Evolutionary conservation across 2,329 filamentous ascomycete genomes (phyloP).

Genomic region (Aspergillus persii): DNA sequence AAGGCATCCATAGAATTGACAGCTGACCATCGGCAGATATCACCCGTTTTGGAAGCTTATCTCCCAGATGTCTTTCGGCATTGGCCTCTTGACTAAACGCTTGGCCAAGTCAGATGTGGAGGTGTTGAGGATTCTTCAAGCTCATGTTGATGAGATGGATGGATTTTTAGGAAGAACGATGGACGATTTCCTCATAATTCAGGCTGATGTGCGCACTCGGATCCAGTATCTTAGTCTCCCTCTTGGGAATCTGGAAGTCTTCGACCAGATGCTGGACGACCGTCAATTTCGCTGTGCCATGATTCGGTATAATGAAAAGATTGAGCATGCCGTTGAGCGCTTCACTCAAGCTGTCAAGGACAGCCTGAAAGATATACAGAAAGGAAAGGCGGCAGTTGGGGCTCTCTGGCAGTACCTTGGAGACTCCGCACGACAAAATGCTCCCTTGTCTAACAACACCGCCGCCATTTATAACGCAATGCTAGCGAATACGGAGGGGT

Average conservation of each 20-base stretch:
- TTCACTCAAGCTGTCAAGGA: constrained; percentile 75
- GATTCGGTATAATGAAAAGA: constrained; percentile 81
- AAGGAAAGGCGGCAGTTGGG: constrained; percentile 72
- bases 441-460: constrained; percentile 59
- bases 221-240: constrained; percentile 78
- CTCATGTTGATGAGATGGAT: constrained; percentile 91
- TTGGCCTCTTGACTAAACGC: constrained; percentile 80
- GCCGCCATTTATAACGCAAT: constrained; percentile 81
- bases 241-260: constrained; percentile 76
- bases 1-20: background rate
- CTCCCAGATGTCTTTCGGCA: constrained; percentile 89
- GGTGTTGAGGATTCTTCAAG: constrained; percentile 84
- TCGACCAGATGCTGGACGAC: constrained; percentile 85
- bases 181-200: constrained; percentile 78
- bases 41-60: constrained; percentile 89
- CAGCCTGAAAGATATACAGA: constrained; percentile 72
- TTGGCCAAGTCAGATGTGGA: constrained; percentile 86
- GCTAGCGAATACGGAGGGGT: constrained; percentile 88
- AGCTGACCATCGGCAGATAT: constrained; percentile 49
- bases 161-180: constrained; percentile 82
- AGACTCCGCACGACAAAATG: constrained; percentile 61
- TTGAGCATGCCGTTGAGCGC: constrained; percentile 82
- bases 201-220: constrained; percentile 74
- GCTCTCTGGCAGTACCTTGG: constrained; percentile 75
- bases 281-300: constrained; percentile 78